Conservation (phyloP, 805 yeast species). For the Candida sanyiensis region DNA sequence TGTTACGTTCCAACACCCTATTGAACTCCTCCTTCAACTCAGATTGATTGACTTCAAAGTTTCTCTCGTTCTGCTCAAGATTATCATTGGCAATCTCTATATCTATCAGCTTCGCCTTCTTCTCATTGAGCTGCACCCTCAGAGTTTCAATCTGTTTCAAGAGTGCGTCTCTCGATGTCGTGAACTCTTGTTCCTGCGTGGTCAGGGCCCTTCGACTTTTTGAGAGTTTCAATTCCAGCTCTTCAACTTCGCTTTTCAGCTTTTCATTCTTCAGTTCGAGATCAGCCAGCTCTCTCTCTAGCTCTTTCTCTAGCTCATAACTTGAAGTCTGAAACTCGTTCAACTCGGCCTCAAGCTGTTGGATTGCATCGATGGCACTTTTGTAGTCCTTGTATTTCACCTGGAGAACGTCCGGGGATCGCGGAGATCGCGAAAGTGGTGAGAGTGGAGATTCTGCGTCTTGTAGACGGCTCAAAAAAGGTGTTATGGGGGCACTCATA, state of each 20-base stretch:
- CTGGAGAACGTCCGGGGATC: conserved; percentile 8
- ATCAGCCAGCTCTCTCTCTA: conserved; percentile 37
- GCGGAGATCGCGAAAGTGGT: background rate
- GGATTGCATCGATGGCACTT: conserved; percentile 32
- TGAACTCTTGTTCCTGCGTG: conserved; percentile 26
- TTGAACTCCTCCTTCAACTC: conserved; percentile 34
- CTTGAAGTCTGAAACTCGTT: conserved; percentile 39
- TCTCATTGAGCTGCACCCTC: conserved; percentile 27
- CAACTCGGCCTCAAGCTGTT: conserved; percentile 36
- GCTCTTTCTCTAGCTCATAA: conserved; percentile 38
- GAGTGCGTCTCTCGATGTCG: conserved; percentile 18
- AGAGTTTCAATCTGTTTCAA: conserved; percentile 21
- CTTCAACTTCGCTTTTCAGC: conserved; percentile 17
- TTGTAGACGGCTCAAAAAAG: background rate
- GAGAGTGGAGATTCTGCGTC: background rate
- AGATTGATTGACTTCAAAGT: conserved; percentile 28
- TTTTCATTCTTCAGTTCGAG: conserved; percentile 23
- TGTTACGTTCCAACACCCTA: conserved; percentile 31
- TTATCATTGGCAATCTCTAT: conserved; percentile 40
- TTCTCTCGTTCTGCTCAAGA: conserved; percentile 37
- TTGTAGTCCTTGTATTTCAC: conserved; percentile 25
- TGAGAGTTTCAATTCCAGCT: conserved; percentile 22
- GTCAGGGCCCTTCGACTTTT: conserved; percentile 25
- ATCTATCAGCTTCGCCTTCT: conserved; percentile 31
- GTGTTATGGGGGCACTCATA: background rate